Evolutionary conservation across 352 stramenopile species (phyloP), one percentile per base, ranked within the genome.

Genomic region (Phytophthora palmivora): DNA sequence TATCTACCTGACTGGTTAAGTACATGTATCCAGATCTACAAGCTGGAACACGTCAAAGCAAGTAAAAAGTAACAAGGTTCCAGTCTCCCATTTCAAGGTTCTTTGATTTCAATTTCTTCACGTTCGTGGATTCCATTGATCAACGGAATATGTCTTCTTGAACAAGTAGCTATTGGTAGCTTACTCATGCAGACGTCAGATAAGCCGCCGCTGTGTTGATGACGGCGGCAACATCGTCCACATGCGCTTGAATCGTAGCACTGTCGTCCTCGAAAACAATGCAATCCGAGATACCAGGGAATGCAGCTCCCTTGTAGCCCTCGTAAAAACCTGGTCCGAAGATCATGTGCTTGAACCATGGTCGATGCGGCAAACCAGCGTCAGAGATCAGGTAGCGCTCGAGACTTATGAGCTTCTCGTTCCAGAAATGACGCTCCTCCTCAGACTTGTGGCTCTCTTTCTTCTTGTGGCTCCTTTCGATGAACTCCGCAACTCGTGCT

Each of bases 291-390:
- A 68, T 68, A n/a, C 60, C 60, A 0, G 54, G 54, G 38, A 70
- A 70, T 0, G 61, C 61, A 8, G 61, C 49, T 2, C 61, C 61
- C 3, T 21, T 11, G 42, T 69, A 69, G 10, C 61, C 61, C 22
- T 69, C 61, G 11, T 69, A 69, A 38, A 69, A 69, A 1, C 61
- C 61, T 2, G 61, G 61, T 1, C 61, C 61, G n/a, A 69, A 69
- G 21, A 69, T 69, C 2, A 69, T 39, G 16, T 69, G 60, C 19
- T 46, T 69, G 53, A 59, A 69, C 61, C 61, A 69, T 0, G 61
- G 53, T 16, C 61, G 53, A 9, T 69, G 61, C 3, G 61, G 61
- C 5, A 70, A 33, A 1, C 61, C 61, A 11, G 54, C 7, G 1
- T 65, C 47, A 6, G 43, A 41, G 42, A 65, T 59, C 18, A 70